Percentiles rank a stretch among this genome's conserved stretches.
Evolutionary conservation across 1,284 basidiomycete species (phyloP).

Genomic region (Puccinia hordei): DNA sequence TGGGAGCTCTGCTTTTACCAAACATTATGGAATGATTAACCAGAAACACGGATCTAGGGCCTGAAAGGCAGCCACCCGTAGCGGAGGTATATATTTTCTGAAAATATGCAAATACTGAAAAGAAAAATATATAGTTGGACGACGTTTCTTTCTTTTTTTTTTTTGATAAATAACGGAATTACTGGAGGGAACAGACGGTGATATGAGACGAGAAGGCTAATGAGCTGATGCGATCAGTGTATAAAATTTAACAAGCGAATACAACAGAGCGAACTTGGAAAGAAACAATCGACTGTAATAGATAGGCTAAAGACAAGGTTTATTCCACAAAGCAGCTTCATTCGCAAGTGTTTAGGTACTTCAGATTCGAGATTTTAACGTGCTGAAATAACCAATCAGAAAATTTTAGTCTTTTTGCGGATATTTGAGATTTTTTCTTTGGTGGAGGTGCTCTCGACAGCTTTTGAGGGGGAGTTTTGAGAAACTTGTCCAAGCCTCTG

Average conservation of each 20-base stretch:
- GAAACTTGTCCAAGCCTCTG: constrained; percentile 10
- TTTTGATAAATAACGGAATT: neutral
- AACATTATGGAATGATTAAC: too few relatives aligned
- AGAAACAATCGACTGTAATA: neutral
- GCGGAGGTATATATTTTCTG: too few relatives aligned
- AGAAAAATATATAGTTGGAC: neutral
- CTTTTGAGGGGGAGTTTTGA: constrained; percentile 3
- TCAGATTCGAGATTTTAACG: neutral
- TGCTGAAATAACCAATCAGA: neutral
- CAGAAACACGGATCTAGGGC: too few relatives aligned
- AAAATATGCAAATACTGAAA: neutral
- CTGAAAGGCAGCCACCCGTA: too few relatives aligned
- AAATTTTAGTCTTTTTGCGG: constrained; percentile 26
- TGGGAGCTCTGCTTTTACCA: too few relatives aligned
- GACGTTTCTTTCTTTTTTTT: neutral
- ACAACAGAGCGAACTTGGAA: neutral
- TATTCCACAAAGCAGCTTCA: neutral
- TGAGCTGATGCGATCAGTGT: neutral
- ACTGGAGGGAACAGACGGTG: neutral
- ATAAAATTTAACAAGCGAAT: neutral
- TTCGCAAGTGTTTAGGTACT: neutral
- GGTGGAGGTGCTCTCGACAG: constrained; percentile 5
- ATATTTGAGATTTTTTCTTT: constrained; percentile 12
- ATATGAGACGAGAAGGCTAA: neutral
- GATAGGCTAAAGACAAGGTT: neutral